These are phyloP conservation scores for Dactylellina cionopaga DNA, from an alignment of 2,329 filamentous ascomycete genomes.

Conservation along the genomic window DNA sequence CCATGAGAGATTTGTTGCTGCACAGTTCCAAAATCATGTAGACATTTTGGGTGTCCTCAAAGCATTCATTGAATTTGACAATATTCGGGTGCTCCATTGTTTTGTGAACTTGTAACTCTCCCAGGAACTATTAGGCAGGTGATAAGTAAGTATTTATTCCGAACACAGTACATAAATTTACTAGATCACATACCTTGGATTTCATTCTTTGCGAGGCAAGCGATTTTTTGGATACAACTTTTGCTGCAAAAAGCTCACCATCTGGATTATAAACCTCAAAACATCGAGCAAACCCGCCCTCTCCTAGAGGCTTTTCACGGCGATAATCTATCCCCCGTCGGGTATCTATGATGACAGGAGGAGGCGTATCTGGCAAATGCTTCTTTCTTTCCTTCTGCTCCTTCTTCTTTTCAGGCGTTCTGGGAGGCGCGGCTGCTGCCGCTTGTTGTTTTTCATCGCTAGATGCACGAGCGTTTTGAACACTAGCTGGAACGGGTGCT, in stretches of 20 bases:
- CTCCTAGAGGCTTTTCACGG: conserved; percentile 55
- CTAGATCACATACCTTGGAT: conserved; percentile 54
- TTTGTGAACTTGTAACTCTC: conserved; percentile 95
- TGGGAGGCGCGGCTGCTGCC: conserved; percentile 38
- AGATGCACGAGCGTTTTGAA: conserved; percentile 45
- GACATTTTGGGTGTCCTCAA: conserved; percentile 86
- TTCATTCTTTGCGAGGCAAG: conserved; percentile 55
- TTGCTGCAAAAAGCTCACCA: conserved; percentile 56
- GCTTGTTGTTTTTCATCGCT: conserved; percentile 39
- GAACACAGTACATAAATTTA: not conserved
- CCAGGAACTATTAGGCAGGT: conserved; percentile 69
- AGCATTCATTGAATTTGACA: conserved; percentile 93
- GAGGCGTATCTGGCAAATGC: conserved; percentile 56
- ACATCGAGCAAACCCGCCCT: conserved; percentile 57
- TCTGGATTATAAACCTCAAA: conserved; percentile 57
- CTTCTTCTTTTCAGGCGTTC: conserved; percentile 55
- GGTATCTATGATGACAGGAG: conserved; percentile 55
- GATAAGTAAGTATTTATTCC: not conserved
- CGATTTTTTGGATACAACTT: conserved; percentile 57
- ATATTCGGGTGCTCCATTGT: conserved; percentile 97
- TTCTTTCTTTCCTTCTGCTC: conserved; percentile 56
- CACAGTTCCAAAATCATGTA: conserved; percentile 95
- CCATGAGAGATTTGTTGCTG: conserved; percentile 93
- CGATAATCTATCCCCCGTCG: conserved; percentile 56
- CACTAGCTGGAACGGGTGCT: conserved; percentile 46